Evolutionary conservation across 805 yeast species (phyloP).

Genomic region (Saturnispora dispora): DNA sequence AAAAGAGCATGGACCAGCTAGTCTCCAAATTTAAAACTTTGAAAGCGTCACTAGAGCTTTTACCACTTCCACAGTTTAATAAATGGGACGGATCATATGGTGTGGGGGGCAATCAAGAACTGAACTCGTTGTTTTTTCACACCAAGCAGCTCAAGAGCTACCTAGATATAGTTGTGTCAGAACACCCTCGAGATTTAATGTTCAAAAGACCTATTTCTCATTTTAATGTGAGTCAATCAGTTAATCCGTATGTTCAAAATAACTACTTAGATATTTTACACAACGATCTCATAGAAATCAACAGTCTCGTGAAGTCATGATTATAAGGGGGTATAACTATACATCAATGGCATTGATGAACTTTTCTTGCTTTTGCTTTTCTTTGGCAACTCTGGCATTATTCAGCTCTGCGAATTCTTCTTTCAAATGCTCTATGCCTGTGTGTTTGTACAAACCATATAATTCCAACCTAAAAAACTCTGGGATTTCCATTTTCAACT

Average conservation of each 20-base stretch:
- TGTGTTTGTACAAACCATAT: conserved; percentile 15
- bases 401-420: conserved; percentile 19
- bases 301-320: not conserved
- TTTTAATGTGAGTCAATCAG: conserved; percentile 6
- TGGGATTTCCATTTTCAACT: conserved; percentile 24
- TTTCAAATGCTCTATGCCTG: conserved; percentile 20
- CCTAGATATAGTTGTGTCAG: conserved; percentile 25
- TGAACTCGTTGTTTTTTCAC: conserved; percentile 29
- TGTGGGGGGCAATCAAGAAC: conserved; percentile 20
- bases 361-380: conserved; percentile 11
- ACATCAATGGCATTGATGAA: conserved; percentile 3
- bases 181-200: conserved; percentile 28
- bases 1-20: conserved; percentile 13
- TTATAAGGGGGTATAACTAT: conserved; percentile 2
- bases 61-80: conserved; percentile 21
- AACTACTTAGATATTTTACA: conserved; percentile 24
- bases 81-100: conserved; percentile 11
- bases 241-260: conserved; percentile 9
- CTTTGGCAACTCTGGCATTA: conserved; percentile 16
- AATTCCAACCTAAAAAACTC: conserved; percentile 22
- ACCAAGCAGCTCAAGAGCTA: conserved; percentile 26
- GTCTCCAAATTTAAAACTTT: conserved; percentile 24
- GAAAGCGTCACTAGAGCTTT: conserved; percentile 21
- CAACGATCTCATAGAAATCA: conserved; percentile 18
- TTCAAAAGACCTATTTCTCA: conserved; percentile 23